Conservation (phyloP, 306 rosid species). For the Ziziphus jujuba region DNA sequence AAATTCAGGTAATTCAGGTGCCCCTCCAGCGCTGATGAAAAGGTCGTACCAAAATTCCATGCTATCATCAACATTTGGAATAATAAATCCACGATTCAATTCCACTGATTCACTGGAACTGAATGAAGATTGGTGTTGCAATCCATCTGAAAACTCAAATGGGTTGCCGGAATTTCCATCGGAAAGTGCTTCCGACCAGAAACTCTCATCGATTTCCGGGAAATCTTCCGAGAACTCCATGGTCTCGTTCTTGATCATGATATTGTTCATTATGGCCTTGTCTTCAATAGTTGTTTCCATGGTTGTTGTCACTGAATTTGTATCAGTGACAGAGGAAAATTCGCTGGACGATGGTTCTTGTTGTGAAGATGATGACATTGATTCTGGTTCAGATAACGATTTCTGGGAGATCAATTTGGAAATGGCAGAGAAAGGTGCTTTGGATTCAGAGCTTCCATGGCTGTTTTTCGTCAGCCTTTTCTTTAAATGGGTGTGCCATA, state of each 20-base stretch:
- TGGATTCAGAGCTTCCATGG: background rate
- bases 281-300: conserved; percentile 14
- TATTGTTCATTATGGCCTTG: background rate
- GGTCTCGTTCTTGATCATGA: conserved; percentile 36
- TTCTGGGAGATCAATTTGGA: conserved; percentile 32
- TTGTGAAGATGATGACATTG: too few species aligned
- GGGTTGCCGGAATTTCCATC: conserved; percentile 18
- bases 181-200: conserved; percentile 66
- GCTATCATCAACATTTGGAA: conserved; percentile 42
- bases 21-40: conserved; percentile 53
- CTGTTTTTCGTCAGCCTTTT: conserved; percentile 50
- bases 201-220: conserved; percentile 55
- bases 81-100: conserved; percentile 5
- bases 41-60: conserved; percentile 88
- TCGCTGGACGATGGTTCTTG: conserved; percentile 45
- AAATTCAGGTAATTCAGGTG: conserved; percentile 52
- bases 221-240: conserved; percentile 36
- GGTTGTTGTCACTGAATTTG: conserved; percentile 7
- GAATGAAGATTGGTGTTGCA: conserved; percentile 27
- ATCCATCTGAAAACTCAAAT: conserved; percentile 26
- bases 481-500: conserved; percentile 97
- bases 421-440: conserved; percentile 2
- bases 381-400: background rate
- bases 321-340: conserved; percentile 37
- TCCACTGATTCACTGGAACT: conserved; percentile 29